Conservation (phyloP, 768 basidiomycete species). For the Lactifluus subvellereus region DNA sequence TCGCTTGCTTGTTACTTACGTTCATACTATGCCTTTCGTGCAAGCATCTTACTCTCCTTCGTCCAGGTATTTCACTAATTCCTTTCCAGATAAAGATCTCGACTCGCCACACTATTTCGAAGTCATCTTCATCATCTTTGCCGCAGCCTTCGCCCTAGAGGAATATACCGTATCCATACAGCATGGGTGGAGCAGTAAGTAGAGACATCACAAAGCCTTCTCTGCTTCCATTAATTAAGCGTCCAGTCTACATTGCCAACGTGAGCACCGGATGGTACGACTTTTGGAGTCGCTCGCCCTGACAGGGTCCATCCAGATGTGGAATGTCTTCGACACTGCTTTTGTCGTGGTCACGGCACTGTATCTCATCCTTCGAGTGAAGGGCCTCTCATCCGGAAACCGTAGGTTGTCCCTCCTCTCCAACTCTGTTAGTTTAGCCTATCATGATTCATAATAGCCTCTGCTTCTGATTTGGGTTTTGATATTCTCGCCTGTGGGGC, state of each 20-base stretch:
- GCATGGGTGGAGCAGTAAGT: constrained; percentile 82
- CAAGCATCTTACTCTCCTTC: constrained; percentile 34
- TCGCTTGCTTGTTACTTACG: constrained; percentile 56
- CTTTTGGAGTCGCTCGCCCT: not conserved
- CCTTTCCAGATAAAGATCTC: constrained; percentile 48
- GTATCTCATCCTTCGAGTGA: constrained; percentile 60
- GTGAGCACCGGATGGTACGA: constrained; percentile 34
- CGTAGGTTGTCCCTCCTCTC: constrained; percentile 34
- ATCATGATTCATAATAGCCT: not conserved
- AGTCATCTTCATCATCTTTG: constrained; percentile 66
- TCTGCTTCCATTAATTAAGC: constrained; percentile 7
- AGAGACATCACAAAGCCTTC: not conserved
- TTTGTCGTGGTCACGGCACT: constrained; percentile 65
- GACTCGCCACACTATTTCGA: constrained; percentile 56
- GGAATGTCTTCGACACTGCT: constrained; percentile 84
- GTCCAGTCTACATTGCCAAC: constrained; percentile 74
- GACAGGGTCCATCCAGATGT: constrained; percentile 47
- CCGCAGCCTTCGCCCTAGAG: constrained; percentile 70
- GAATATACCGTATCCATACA: constrained; percentile 86
- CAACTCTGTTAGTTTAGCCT: not conserved
- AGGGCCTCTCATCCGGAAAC: constrained; percentile 52
- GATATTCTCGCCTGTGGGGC: constrained; percentile 81
- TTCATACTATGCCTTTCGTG: constrained; percentile 74
- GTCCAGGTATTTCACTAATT: not conserved
- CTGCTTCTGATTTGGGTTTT: constrained; percentile 60